Conservation (phyloP, 345 rosid genomes). For the Eucalyptus camaldulensis region DNA sequence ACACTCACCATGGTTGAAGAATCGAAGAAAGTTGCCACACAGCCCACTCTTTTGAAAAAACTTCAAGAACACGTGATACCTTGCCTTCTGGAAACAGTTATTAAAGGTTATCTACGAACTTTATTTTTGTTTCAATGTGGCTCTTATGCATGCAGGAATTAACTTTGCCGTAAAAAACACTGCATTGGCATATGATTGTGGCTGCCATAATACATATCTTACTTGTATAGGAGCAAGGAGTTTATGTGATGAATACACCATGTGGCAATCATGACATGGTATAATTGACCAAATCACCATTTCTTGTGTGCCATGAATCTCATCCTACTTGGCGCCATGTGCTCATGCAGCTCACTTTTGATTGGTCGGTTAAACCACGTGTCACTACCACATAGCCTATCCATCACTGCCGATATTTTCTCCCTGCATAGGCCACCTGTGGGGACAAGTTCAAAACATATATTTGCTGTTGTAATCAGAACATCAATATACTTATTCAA, state of each 20-base stretch:
- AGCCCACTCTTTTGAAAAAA: conserved; percentile 12
- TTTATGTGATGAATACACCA: background rate
- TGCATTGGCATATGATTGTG: background rate
- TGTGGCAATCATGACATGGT: background rate
- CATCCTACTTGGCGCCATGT: background rate
- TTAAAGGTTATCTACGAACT: conserved; percentile 22
- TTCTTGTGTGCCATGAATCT: background rate
- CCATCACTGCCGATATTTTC: background rate
- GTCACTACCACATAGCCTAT: background rate
- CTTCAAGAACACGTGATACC: conserved; percentile 43
- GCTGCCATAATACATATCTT: background rate
- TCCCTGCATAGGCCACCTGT: background rate
- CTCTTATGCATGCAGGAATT: background rate
- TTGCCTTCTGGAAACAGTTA: conserved; percentile 41
- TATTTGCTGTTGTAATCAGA: background rate
- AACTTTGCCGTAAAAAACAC: background rate
- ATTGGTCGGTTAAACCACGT: background rate
- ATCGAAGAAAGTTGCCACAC: conserved; percentile 4
- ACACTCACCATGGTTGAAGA: conserved; percentile 32
- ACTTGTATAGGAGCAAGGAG: background rate
- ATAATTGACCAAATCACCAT: background rate
- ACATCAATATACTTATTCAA: background rate
- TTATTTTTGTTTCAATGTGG: background rate
- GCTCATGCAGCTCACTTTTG: background rate
- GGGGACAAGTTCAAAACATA: background rate